Evolutionary conservation across 2,329 filamentous ascomycete species (phyloP).

Genomic region (Neodidymelliopsis sp.): DNA sequence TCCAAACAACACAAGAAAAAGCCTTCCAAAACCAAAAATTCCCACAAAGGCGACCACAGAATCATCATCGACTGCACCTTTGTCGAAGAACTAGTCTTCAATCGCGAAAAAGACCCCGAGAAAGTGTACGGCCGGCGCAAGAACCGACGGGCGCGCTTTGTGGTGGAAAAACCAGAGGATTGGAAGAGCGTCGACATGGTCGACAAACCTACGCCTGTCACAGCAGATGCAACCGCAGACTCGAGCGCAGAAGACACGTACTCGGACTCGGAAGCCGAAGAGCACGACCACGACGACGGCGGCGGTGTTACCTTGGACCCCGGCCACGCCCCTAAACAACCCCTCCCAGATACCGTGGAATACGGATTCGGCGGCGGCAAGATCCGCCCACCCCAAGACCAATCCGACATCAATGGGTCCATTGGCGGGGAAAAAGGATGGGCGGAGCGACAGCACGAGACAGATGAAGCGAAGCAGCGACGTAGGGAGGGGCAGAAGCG

Average conservation of each 20-base stretch:
- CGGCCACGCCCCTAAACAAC: slow-evolving; percentile 4
- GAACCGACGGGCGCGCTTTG: slow-evolving; percentile 54
- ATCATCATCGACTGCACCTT: slow-evolving; percentile 59
- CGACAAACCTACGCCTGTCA: slow-evolving; percentile 28
- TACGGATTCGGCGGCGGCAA: slow-evolving; percentile 43
- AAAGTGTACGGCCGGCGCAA: slow-evolving; percentile 56
- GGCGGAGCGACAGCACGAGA: slow-evolving; percentile 62
- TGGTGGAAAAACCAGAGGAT: slow-evolving; percentile 49
- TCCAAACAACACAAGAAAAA: slow-evolving; percentile 39
- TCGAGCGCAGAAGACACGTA: slow-evolving; percentile 12
- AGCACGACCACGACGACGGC: slow-evolving; percentile 13
- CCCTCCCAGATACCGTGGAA: slow-evolving; percentile 24
- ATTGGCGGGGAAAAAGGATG: slow-evolving; percentile 64
- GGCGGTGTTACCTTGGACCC: slow-evolving; percentile 25
- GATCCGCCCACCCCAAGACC: slow-evolving; percentile 50
- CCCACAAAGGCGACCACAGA: slow-evolving; percentile 59
- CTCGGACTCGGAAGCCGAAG: slow-evolving; percentile 26
- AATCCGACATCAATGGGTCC: slow-evolving; percentile 64
- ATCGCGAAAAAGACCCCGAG: slow-evolving; percentile 53
- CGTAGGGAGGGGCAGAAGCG: slow-evolving; percentile 58
- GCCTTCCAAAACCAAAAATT: slow-evolving; percentile 20
- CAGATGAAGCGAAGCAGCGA: slow-evolving; percentile 59
- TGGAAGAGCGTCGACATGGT: slow-evolving; percentile 57
- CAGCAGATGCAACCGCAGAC: slow-evolving; percentile 11
- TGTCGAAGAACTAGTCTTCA: slow-evolving; percentile 62